These are phyloP conservation scores for Cicer judaicum DNA, from an alignment of 306 rosid species.

Conservation along the genomic window DNA sequence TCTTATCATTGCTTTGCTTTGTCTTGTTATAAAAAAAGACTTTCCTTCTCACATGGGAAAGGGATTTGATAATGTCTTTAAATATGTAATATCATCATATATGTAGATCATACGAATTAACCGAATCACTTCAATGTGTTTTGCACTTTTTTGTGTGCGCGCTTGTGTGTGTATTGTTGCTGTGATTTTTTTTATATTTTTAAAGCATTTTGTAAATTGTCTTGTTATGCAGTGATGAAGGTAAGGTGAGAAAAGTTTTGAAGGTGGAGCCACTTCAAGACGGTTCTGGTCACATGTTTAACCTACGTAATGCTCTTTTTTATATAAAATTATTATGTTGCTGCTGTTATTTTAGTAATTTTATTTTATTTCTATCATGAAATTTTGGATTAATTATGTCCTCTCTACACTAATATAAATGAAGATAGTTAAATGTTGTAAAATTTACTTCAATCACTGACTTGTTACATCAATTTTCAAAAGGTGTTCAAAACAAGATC, in stretches of 20 bases:
- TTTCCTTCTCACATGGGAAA: background rate
- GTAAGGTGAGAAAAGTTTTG: conserved; percentile 74
- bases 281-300: conserved; percentile 85
- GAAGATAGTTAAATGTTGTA: background rate
- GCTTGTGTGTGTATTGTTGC: background rate
- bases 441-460: conserved; percentile 33
- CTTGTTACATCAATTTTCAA: conserved; percentile 43
- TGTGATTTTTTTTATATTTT: background rate
- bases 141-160: too few relatives aligned
- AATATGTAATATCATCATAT: background rate
- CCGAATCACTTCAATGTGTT: too few relatives aligned
- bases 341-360: background rate
- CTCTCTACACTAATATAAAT: background rate
- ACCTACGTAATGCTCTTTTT: conserved; percentile 67
- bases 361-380: conserved; percentile 12
- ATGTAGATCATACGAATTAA: background rate
- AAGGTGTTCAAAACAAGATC: conserved; percentile 80
- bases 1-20: background rate
- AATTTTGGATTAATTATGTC: conserved; percentile 19
- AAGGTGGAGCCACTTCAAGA: conserved; percentile 93
- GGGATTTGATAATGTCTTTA: background rate
- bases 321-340: conserved; percentile 31
- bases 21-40: background rate
- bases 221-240: conserved; percentile 71
- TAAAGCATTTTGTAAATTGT: conserved; percentile 21